Evolutionary conservation across 2,329 filamentous ascomycete species (phyloP).

Genomic region (Teratosphaeria epicoccoides): DNA sequence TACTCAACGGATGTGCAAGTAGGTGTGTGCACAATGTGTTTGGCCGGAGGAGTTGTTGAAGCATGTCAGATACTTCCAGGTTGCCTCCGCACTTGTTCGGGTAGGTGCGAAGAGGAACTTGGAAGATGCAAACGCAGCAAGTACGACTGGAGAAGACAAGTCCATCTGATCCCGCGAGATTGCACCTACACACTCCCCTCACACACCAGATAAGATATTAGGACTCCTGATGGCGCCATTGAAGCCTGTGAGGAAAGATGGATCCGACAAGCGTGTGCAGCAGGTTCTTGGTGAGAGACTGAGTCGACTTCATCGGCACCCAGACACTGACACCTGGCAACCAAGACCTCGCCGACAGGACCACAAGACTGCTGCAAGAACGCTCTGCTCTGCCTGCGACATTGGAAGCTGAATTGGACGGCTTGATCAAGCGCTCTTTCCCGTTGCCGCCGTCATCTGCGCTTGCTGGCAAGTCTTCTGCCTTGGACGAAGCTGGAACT

Average conservation of each 20-base stretch:
- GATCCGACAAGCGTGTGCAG: constrained; percentile 12
- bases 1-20: too few species aligned
- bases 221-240: constrained; percentile 11
- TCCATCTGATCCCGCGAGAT: neutral
- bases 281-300: constrained; percentile 8
- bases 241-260: constrained; percentile 9
- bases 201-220: neutral
- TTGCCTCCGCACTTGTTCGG: too few species aligned
- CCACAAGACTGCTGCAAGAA: constrained; percentile 7
- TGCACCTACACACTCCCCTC: neutral
- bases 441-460: constrained; percentile 6
- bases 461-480: constrained; percentile 28
- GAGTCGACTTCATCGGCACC: neutral
- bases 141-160: neutral
- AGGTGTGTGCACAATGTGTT: too few species aligned
- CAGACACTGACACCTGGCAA: neutral
- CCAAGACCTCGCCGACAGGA: constrained; percentile 2
- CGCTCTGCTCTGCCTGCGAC: constrained; percentile 7
- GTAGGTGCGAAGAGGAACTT: too few species aligned
- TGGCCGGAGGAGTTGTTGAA: too few species aligned
- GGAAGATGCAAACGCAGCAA: too few species aligned
- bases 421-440: constrained; percentile 9
- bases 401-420: constrained; percentile 12
- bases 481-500: constrained; percentile 47
- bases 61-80: too few species aligned